Evolutionary conservation across 2,329 filamentous ascomycete genomes (phyloP).

Genomic region (Sporothrix globosa): DNA sequence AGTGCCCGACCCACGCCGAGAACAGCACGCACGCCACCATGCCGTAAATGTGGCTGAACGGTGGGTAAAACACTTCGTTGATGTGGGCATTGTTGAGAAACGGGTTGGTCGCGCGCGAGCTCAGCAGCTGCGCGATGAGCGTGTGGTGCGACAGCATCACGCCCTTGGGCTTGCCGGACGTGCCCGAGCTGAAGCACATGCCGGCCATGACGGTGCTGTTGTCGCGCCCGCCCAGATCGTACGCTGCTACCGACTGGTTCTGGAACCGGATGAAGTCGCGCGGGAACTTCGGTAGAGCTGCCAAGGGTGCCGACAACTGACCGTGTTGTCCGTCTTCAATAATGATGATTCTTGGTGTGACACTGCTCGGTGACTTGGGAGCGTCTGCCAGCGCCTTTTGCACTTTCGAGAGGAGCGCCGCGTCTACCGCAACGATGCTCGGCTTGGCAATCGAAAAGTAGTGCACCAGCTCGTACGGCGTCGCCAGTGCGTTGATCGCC

Average conservation of each 20-base stretch:
- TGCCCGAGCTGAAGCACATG: constrained; percentile 55
- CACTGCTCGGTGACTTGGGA: not conserved
- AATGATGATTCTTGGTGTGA: not conserved
- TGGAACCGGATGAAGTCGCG: constrained; percentile 30
- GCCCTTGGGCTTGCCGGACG: constrained; percentile 54
- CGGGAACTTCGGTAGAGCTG: constrained; percentile 20
- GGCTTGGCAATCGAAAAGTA: constrained; percentile 23
- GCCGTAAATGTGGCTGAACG: constrained; percentile 53
- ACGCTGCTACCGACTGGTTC: constrained; percentile 20
- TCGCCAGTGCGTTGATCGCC: constrained; percentile 20
- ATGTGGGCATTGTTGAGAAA: constrained; percentile 38
- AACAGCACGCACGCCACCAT: constrained; percentile 51
- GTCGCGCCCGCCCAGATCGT: constrained; percentile 15
- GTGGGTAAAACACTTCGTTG: constrained; percentile 47
- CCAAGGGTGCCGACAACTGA: not conserved
- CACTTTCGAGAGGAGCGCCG: constrained; percentile 25
- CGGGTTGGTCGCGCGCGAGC: constrained; percentile 45
- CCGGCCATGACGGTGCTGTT: constrained; percentile 30
- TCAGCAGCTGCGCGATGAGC: constrained; percentile 44
- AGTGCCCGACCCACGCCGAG: constrained; percentile 46
- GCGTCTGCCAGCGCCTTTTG: constrained; percentile 3
- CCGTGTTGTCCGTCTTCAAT: constrained; percentile 27
- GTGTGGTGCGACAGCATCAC: constrained; percentile 52
- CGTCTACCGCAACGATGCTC: constrained; percentile 25
- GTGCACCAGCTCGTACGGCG: constrained; percentile 27